Base-by-base conservation (phyloP, 768 basidiomycete genomes). In the Lactarius vividus region DNA sequence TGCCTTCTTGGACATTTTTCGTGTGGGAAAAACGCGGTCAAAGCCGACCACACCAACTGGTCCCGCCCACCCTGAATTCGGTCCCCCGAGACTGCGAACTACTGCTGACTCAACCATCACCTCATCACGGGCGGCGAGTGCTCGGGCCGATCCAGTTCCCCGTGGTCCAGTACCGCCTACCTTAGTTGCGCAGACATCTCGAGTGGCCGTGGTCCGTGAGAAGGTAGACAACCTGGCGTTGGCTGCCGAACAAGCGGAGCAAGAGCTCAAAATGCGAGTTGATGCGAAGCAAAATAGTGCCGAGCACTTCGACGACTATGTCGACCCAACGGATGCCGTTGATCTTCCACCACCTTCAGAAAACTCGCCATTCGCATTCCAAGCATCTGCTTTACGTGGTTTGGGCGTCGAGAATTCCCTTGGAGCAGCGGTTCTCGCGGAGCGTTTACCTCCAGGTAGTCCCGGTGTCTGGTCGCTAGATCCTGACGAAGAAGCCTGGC, bases 281-380 rank as follows among this genome's bases (percentile, higher is more conserved):
- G 78, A 79, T 39, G 76, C 79, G 61, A 75, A 59, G 85, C 85
- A 65, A 78, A 81, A 64, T 80, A 77, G 66, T 76, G 75, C 54
- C 59, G 73, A 35, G 76, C 79, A 63, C n/a, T 54, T 82, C 68
- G 82, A 85, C 72, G 79, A 86, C 71, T 81, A 89, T 61, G 86
- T 93, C 70, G 92, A 94, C 76, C 92, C 92, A 13, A 94, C 92
- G 29, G 92, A 93, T 71, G 83, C 83, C 29, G 91, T 94, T 40
- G 92, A 94, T 72, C 73, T 93, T 39, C 92, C 92, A 0, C 86
- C 82, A 6, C 88, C 85, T 8, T 85, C 88, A 40, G 79, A 86
- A 42, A 80, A 80, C 40, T 91, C 89, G 72, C 87, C 87, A 1
- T 88, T 92, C 70, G 84, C 88, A 8, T 83, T 89, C 44, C 91